phyloP scores from a whole-genome alignment of 2,329 filamentous ascomycete species.

The Geoglossum cookeanum region DNA sequence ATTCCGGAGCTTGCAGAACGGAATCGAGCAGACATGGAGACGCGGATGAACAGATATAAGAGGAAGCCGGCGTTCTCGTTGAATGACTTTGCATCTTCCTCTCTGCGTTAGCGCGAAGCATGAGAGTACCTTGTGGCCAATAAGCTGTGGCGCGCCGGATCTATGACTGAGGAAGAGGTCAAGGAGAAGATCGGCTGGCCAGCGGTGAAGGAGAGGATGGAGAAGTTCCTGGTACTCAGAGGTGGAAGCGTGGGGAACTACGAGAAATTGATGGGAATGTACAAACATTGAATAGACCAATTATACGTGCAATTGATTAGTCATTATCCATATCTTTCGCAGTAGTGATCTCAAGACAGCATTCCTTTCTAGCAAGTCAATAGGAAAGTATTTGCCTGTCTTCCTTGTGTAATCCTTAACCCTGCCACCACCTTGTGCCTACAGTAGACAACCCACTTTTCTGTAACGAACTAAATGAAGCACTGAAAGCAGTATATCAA shows the following conservation, averaged over 20 bases:
- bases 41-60: constrained; percentile 1
- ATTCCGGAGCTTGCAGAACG: constrained; percentile 4
- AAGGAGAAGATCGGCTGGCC: neutral
- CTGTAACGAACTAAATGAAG: too few species aligned
- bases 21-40: constrained; percentile 4
- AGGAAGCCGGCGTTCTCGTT: neutral
- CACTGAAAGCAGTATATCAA: too few species aligned
- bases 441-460: too few species aligned
- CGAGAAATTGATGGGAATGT: neutral
- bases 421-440: neutral
- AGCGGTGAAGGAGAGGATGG: neutral
- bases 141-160: neutral
- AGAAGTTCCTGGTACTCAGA: neutral
- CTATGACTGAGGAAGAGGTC: neutral
- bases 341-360: too few species aligned
- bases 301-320: too few species aligned
- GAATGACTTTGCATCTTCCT: neutral
- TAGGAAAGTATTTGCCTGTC: too few species aligned
- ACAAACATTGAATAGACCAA: too few species aligned
- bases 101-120: neutral
- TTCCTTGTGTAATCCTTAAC: neutral
- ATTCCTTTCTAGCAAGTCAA: too few species aligned
- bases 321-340: too few species aligned
- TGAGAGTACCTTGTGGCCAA: neutral
- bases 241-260: neutral